These are phyloP conservation scores for Magnaporthiopsis poae DNA, from an alignment of 2,329 filamentous ascomycete genomes.

Conservation along the genomic window DNA sequence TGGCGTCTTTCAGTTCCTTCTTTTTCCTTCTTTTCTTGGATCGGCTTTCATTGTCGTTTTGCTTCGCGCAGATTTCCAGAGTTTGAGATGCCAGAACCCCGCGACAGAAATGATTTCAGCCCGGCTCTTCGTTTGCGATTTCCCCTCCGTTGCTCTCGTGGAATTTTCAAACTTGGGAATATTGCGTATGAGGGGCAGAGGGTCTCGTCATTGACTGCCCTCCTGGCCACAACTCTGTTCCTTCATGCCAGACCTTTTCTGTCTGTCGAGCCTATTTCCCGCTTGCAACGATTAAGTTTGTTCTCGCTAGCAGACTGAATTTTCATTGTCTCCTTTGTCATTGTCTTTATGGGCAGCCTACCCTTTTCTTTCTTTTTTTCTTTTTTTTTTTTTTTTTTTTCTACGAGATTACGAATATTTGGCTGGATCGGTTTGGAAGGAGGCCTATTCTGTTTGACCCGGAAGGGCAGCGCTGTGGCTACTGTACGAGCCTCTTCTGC, in stretches of 20 bases:
- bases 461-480: background rate
- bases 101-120: too few species aligned
- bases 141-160: too few species aligned
- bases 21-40: slow-evolving; percentile 12
- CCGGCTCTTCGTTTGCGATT: too few species aligned
- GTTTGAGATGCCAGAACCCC: too few species aligned
- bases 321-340: background rate
- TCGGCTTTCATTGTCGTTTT: slow-evolving; percentile 1
- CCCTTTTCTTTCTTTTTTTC: too few species aligned
- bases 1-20: slow-evolving; percentile 4
- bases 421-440: background rate
- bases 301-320: background rate
- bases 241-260: too few species aligned
- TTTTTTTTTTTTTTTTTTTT: slow-evolving; percentile 3
- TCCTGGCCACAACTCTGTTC: too few species aligned
- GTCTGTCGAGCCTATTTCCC: background rate
- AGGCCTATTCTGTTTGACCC: background rate
- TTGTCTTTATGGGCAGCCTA: background rate
- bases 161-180: too few species aligned
- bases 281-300: background rate
- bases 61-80: background rate
- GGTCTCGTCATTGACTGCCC: too few species aligned
- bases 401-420: background rate
- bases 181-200: too few species aligned
- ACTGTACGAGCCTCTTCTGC: background rate